Evolutionary conservation across 2,329 filamentous ascomycete genomes (phyloP).

Genomic region (Xylaria digitata): DNA sequence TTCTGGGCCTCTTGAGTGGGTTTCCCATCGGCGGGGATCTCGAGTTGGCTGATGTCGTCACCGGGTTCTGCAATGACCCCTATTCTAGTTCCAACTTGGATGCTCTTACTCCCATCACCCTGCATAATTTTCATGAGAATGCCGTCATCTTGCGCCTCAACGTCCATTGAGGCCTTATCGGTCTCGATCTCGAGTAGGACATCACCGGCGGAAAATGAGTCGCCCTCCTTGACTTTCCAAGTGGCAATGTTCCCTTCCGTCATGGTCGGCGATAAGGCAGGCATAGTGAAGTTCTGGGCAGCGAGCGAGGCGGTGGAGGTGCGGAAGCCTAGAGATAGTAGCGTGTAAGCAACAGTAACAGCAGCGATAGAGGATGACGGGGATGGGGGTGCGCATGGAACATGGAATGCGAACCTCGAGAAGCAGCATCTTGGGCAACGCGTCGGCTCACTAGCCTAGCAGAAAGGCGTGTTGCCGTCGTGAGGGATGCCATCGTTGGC

Average conservation of each 20-base stretch:
- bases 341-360: constrained; percentile 23
- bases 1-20: constrained; percentile 55
- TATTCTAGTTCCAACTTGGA: constrained; percentile 84
- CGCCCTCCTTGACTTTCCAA: constrained; percentile 90
- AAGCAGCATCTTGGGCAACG: constrained; percentile 63
- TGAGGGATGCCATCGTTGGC: constrained; percentile 72
- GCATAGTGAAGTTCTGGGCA: constrained; percentile 91
- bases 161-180: constrained; percentile 94
- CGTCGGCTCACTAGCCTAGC: constrained; percentile 67
- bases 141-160: constrained; percentile 91
- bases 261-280: constrained; percentile 91
- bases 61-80: constrained; percentile 84
- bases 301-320: constrained; percentile 72
- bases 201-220: constrained; percentile 83
- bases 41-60: constrained; percentile 79
- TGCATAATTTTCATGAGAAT: constrained; percentile 85
- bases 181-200: constrained; percentile 93
- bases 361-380: neutral
- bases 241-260: constrained; percentile 88
- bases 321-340: constrained; percentile 66
- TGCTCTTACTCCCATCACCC: constrained; percentile 77
- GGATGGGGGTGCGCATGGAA: constrained; percentile 16
- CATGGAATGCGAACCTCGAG: constrained; percentile 65
- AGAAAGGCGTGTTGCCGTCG: constrained; percentile 72
- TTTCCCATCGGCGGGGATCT: constrained; percentile 77